Evolutionary conservation across 169 alveolate species (phyloP).

Genomic region (Sarcocystis neurona): DNA sequence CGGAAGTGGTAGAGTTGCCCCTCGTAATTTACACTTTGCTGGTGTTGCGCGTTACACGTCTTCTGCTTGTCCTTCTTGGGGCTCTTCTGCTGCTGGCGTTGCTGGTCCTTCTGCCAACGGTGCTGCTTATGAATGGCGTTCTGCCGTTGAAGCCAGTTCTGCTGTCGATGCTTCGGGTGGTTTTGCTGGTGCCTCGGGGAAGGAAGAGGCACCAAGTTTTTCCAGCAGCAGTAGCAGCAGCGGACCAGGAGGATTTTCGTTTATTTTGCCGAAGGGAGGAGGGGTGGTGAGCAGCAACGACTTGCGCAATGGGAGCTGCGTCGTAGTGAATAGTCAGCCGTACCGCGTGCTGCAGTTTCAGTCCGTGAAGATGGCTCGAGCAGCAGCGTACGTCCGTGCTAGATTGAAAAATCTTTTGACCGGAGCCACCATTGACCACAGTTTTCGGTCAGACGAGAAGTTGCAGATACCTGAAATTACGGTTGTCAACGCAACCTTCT

Average conservation of each 20-base stretch:
- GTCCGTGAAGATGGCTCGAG: constrained; percentile 37
- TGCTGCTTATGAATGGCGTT: too few relatives aligned
- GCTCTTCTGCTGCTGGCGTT: too few relatives aligned
- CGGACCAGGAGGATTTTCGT: constrained; percentile 14
- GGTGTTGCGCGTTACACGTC: too few relatives aligned
- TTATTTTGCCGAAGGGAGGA: constrained; percentile 12
- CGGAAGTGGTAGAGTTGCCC: too few relatives aligned
- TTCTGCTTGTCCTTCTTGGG: too few relatives aligned
- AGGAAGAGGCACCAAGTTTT: too few relatives aligned
- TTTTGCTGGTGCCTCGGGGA: too few relatives aligned
- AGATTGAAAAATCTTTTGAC: constrained; percentile 11
- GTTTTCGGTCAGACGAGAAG: constrained; percentile 32
- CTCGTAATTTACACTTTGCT: too few relatives aligned
- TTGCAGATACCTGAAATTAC: constrained; percentile 21
- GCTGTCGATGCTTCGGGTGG: too few relatives aligned
- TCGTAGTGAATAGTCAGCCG: background rate
- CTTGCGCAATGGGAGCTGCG: constrained; percentile 28
- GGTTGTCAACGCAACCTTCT: constrained; percentile 7
- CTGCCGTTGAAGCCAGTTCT: too few relatives aligned
- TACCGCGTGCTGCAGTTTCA: constrained; percentile 36
- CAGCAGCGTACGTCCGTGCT: constrained; percentile 36
- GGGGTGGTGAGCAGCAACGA: constrained; percentile 29
- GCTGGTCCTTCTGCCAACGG: too few relatives aligned
- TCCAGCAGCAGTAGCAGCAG: too few relatives aligned
- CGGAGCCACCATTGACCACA: constrained; percentile 30